Base-by-base conservation (phyloP, 306 rosid genomes). In the Rubus idaeus region DNA sequence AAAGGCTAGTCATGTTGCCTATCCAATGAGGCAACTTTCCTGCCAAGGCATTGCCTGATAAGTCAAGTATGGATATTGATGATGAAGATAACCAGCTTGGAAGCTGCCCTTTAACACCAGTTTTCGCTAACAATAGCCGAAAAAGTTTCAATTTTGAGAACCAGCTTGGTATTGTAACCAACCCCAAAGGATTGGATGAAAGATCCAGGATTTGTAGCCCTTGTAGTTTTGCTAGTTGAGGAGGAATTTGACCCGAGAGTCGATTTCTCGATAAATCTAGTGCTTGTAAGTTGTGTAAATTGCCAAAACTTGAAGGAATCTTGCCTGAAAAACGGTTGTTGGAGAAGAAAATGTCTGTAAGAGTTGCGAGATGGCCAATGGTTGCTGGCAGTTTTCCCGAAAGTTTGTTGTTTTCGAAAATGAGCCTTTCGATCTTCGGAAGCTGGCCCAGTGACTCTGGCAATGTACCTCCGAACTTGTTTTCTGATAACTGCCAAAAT, bases 391-490 rank as follows among this genome's bases (percentile, higher is more conserved):
- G 61, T 61, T 70, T 80, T 17, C 96, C 92, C 12, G 75, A 49
- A 20, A 91, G 64, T 40, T 45, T 82, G 47, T 91, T 91, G 73
- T 89, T 91, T 60, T 83, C 86, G 50, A 91, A 84, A 50, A 83
- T 84, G 23, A 87, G 82, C 58, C 81, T 83, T 68, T 83, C 81
- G 17, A 91, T 51, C 45, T 78, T 84, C n/a, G 74, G 56, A 55
- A 91, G 91, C 66, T 70, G 81, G 17, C 96, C 93, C 40, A 87
- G 78, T 58, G 91, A 84, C 21, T 77, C 47, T 23, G 96, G 96
- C 46, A 91, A 65, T 42, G 17, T 39, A 4, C 90, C 91, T 4
- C 45, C 50, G 3, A 89, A 57, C 76, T 30, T 81, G 76, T 91
- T 91, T 50, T 83, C 87, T 37, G 86, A 86, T 18, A 89, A 13